Percentiles rank a stretch among this genome's conserved stretches.
Conservation (phyloP, 352 stramenopile species). For the Peronosclerospora sorghi region DNA sequence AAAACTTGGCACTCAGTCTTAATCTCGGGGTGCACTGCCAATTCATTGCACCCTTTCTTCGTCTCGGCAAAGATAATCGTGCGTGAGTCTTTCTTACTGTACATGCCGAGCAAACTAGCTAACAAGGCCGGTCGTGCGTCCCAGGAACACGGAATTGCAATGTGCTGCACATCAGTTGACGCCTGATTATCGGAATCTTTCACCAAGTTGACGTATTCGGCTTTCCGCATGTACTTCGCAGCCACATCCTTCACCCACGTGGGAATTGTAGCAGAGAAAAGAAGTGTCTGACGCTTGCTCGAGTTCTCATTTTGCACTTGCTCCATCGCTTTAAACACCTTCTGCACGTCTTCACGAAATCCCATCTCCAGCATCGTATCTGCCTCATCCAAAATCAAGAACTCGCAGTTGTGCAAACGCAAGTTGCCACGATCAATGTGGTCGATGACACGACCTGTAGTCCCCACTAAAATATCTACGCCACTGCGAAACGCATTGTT, state of each 20-base stretch:
- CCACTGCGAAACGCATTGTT: conserved; percentile 81
- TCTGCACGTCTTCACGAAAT: conserved; percentile 92
- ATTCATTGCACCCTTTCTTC: conserved; percentile 92
- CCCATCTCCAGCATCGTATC: conserved; percentile 95
- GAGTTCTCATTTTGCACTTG: conserved; percentile 44
- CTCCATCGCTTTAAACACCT: conserved; percentile 83
- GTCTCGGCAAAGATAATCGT: conserved; percentile 93
- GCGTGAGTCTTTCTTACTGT: conserved; percentile 79
- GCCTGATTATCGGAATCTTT: conserved; percentile 84
- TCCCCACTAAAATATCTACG: conserved; percentile 89
- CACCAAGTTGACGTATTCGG: conserved; percentile 87
- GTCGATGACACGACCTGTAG: conserved; percentile 88
- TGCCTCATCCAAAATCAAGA: conserved; percentile 90
- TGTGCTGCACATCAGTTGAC: conserved; percentile 87
- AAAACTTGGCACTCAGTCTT: conserved; percentile 85
- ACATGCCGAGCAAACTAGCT: conserved; percentile 68
- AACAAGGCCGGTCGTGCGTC: conserved; percentile 69
- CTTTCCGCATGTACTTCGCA: conserved; percentile 85
- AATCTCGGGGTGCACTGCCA: conserved; percentile 83
- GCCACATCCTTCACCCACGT: conserved; percentile 87
- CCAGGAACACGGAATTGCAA: conserved; percentile 89
- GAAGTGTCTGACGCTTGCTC: conserved; percentile 68
- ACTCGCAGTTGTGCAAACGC: conserved; percentile 79
- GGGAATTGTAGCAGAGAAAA: conserved; percentile 92
- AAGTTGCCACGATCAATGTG: conserved; percentile 88